Evolutionary conservation across 768 basidiomycete genomes (phyloP), one percentile per base, ranked within the genome.

Genomic region (Mycena vulgaris): DNA sequence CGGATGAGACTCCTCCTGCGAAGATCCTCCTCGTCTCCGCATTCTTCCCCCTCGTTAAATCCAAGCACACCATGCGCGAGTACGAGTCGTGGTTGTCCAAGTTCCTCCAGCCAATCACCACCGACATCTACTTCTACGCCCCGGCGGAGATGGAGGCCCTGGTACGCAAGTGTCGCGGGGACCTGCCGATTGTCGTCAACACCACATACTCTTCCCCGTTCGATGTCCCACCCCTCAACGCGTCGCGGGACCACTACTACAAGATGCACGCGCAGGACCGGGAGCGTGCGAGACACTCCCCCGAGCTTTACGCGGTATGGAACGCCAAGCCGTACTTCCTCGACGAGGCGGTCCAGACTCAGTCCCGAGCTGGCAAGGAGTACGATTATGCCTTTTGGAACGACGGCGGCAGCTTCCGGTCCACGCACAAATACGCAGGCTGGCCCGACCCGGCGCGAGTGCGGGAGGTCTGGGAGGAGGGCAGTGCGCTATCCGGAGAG

Each of bases 341-440:
- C 42, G 78, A 83, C 33, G 79, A 84, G 45, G 88, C 83, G 8
- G 70, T 85, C 4, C 70, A 75, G 39, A 80, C 79, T 8, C 65
- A 78, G 48, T 56, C 28, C 19, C 21, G 40, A 19, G 33, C 68
- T n/a, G 79, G 79, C 6, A 73, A 79, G 67, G 62, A 74, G 13
- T 89, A 87, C 66, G 83, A 87, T 27, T 90, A 88, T 76, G 86
- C 83, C 1, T 90, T 90, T 69, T 90, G 89, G 89, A 83, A 79
- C 39, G 89, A 90, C 70, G 88, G 88, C 3, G 88, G 86, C 11
- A 86, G 87, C 68, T 88, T 90, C 72, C 76, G 88, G 17, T 63
- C 75, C 23, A 73, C 79, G 0, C 87, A 89, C 76, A 67, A 69
- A 16, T 90, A 86, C 71, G 63, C 63, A 5, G 51, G 45, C n/a